Percentiles rank a stretch among this genome's conserved stretches.
Conservation (phyloP, 306 rosid species). For the Rosa chinensis region DNA sequence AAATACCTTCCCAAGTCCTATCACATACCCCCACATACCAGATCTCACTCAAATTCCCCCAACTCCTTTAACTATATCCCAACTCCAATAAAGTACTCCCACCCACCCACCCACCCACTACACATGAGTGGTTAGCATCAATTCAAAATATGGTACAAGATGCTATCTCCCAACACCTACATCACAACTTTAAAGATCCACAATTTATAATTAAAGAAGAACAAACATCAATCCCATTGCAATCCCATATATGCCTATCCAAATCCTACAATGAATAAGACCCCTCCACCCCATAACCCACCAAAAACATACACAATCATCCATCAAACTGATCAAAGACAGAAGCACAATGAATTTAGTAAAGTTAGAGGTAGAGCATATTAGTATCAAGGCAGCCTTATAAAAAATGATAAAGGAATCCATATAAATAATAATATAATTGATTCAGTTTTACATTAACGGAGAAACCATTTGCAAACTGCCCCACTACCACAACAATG, state of each 20-base stretch:
- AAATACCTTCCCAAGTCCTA: constrained; percentile 19
- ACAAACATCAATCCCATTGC: background rate
- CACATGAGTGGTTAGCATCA: constrained; percentile 22
- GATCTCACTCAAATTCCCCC: constrained; percentile 9
- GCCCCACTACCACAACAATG: background rate
- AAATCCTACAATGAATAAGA: background rate
- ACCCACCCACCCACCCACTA: constrained; percentile 22
- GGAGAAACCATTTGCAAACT: background rate
- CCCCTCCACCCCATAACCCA: background rate
- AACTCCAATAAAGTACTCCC: constrained; percentile 26
- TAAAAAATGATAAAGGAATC: constrained; percentile 17
- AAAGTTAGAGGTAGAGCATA: background rate
- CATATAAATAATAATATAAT: constrained; percentile 22
- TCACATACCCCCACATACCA: constrained; percentile 33
- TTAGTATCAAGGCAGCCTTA: background rate
- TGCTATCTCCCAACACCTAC: constrained; percentile 2
- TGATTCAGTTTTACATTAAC: constrained; percentile 19
- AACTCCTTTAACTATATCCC: constrained; percentile 9
- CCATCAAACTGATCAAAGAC: background rate
- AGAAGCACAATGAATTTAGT: background rate
- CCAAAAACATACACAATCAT: constrained; percentile 2
- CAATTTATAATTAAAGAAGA: constrained; percentile 2
- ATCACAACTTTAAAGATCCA: constrained; percentile 6
- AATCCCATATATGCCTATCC: constrained; percentile 1
- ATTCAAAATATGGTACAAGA: constrained; percentile 13